phyloP scores from a whole-genome alignment of 1,139 yeast species.

The Geotrichum cucujoidarum region DNA sequence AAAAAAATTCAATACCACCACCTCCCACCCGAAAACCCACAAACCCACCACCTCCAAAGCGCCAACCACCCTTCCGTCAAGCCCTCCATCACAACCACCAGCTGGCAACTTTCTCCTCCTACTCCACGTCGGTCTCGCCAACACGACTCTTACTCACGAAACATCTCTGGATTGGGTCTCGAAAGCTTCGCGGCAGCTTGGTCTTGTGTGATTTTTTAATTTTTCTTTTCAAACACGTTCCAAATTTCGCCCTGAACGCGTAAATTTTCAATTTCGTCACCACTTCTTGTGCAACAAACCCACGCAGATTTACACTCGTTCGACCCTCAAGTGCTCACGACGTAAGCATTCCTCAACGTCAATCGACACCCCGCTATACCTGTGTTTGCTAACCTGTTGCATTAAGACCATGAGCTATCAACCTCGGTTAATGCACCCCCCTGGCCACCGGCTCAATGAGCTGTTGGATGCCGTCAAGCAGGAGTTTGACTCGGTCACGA shows the following conservation, averaged over 20 bases:
- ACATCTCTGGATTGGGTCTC: no score
- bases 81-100: no score
- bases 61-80: neutral
- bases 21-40: no score
- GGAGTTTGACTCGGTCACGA: slow-evolving; percentile 81
- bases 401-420: slow-evolving; percentile 18
- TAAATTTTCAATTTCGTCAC: neutral
- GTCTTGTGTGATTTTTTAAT: neutral
- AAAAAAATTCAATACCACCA: neutral
- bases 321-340: neutral
- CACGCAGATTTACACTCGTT: neutral
- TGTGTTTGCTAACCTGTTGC: neutral
- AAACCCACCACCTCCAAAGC: neutral
- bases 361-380: neutral
- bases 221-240: neutral
- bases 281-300: neutral
- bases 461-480: slow-evolving; percentile 86
- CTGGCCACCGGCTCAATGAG: slow-evolving; percentile 56
- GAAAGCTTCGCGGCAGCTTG: no score
- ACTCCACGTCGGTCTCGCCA: neutral
- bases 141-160: neutral
- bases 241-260: neutral
- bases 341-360: no score
- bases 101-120: neutral
- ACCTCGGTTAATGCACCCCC: slow-evolving; percentile 22